Evolutionary conservation across 345 rosid species (phyloP), one percentile per base, ranked within the genome.

Genomic region (Clausena lansium): DNA sequence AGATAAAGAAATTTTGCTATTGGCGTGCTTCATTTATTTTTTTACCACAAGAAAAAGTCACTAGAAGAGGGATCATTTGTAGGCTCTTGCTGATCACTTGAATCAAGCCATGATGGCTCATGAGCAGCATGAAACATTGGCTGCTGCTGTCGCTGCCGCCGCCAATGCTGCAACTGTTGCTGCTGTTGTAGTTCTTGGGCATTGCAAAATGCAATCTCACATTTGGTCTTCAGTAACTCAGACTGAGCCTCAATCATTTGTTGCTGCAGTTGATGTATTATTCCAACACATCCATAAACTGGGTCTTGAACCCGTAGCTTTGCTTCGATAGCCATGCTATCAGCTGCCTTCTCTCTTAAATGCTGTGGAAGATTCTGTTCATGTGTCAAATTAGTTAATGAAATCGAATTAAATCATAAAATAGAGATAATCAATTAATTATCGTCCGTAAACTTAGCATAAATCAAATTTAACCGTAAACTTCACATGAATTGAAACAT

Each of bases 181-280:
- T 15, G 36, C 3, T 15, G 67, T 9, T 32, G 67, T 4, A 30
- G n/a, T 32, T 63, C 22, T 2, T 63, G 67, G 2, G 71, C 25
- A 27, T 41, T 68, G 36, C 55, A 54, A 30, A 30, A 27, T 9
- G 84, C 78, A 8, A 85, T 71, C 59, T 79, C 69, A 14, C 74
- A 78, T 13, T 50, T 64, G 0, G 10, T 72, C 72, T 65, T 76
- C 47, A 59, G 13, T 8, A 76, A 19, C 52, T 78, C 74, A 15
- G 33, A 36, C 22, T 78, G 71, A 52, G 11, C 19, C 30, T 81
- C 77, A 9, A 15, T 69, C 13, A 77, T 83, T 60, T 81, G 78
- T 59, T 76, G 76, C 27, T 79, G 86, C 8, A 79, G 57, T 52
- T 52, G 57, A 52, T 15, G 57, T 52, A 52, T 52, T 17, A 52